Conservation (phyloP, 164 flowering plant genomes). For the Cinnamomum micranthum region DNA sequence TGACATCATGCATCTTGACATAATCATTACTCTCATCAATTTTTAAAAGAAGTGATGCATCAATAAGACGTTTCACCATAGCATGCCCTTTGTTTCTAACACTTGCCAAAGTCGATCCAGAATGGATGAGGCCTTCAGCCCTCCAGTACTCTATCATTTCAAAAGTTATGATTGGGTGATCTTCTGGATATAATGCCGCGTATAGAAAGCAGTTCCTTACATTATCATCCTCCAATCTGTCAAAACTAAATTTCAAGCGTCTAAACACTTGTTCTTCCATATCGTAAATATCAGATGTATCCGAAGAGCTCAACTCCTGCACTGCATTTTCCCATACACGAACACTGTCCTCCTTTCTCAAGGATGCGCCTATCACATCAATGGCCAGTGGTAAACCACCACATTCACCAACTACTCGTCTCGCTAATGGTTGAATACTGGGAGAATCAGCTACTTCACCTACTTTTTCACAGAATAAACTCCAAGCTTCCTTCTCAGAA, state of each 20-base stretch:
- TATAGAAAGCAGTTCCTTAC: conserved; percentile 7
- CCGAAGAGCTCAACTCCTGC: not conserved
- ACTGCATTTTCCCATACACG: conserved; percentile 18
- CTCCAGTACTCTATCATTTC: conserved; percentile 22
- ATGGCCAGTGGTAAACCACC: conserved; percentile 17
- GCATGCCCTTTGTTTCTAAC: conserved; percentile 7
- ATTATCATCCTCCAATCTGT: conserved; percentile 7
- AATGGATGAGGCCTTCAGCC: conserved; percentile 13
- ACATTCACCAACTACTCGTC: conserved; percentile 11
- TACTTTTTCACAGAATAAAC: conserved; percentile 16
- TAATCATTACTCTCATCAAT: not conserved
- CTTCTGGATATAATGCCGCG: conserved; percentile 13
- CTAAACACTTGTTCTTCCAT: conserved; percentile 15
- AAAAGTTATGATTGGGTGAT: conserved; percentile 2
- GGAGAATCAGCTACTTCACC: conserved; percentile 6
- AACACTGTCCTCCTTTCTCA: conserved; percentile 8
- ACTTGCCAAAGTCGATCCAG: not conserved
- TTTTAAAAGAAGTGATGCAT: not conserved
- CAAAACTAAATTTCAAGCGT: conserved; percentile 15
- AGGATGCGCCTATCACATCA: conserved; percentile 10
- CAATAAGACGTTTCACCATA: not conserved
- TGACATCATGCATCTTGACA: conserved; percentile 23
- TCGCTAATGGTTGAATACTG: not conserved
- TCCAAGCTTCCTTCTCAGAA: conserved; percentile 22
- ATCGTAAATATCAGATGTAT: not conserved